phyloP scores from a whole-genome alignment of 257 asterid species.

The Ocimum tenuiflorum region DNA sequence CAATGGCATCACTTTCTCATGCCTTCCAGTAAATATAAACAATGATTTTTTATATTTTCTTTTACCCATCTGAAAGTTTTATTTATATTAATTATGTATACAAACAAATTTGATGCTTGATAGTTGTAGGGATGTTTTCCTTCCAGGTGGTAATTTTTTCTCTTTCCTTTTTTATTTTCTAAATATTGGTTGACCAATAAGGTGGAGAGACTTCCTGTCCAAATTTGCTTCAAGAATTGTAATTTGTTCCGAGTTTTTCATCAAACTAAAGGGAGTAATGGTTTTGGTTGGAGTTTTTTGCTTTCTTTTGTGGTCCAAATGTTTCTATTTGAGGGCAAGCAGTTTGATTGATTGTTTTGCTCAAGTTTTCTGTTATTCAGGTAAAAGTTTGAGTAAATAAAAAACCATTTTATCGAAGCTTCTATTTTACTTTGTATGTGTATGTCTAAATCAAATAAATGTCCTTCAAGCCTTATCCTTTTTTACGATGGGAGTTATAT shows the following conservation, averaged over 20 bases:
- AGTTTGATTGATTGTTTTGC: conserved; percentile 13
- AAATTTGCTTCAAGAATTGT: conserved; percentile 15
- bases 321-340: conserved; percentile 13
- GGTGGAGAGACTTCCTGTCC: conserved; percentile 14
- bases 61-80: not conserved
- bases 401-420: not conserved
- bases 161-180: not conserved
- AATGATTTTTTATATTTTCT: not conserved
- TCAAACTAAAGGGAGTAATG: not conserved
- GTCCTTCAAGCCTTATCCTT: no score
- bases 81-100: not conserved
- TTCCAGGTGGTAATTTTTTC: conserved; percentile 23
- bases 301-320: conserved; percentile 8
- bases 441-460: no score
- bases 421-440: not conserved
- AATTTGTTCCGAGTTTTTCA: conserved; percentile 24
- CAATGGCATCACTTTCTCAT: conserved; percentile 36
- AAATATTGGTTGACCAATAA: conserved; percentile 5
- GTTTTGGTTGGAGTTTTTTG: not conserved
- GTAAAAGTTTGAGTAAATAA: not conserved
- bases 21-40: conserved; percentile 19
- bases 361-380: conserved; percentile 2
- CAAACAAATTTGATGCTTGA: conserved; percentile 9
- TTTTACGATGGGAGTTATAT: no score
- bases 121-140: conserved; percentile 22